These are phyloP conservation scores for Yamadazyma oceani DNA, from an alignment of 1,139 yeast genomes.

Conservation along the genomic window DNA sequence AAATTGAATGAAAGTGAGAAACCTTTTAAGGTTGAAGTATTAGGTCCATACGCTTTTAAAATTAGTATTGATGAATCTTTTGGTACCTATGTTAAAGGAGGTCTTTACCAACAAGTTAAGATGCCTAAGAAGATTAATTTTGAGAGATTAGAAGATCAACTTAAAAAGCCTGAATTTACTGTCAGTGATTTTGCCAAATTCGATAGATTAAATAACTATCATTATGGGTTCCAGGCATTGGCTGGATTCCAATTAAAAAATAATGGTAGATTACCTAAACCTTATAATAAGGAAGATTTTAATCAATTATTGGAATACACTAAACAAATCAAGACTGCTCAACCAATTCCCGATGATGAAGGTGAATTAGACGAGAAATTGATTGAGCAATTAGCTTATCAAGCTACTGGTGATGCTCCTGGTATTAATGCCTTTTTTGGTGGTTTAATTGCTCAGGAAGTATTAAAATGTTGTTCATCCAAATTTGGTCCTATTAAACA, in stretches of 20 bases:
- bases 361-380: conserved; percentile 62
- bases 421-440: conserved; percentile 90
- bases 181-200: conserved; percentile 90
- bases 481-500: conserved; percentile 91
- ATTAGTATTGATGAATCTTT: conserved; percentile 49
- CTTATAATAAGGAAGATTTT: conserved; percentile 76
- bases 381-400: conserved; percentile 72
- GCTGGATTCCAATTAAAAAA: conserved; percentile 68
- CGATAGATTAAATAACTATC: conserved; percentile 87
- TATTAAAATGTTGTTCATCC: conserved; percentile 89
- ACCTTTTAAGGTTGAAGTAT: conserved; percentile 74
- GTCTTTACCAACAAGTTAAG: conserved; percentile 89
- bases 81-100: conserved; percentile 79
- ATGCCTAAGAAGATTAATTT: conserved; percentile 68
- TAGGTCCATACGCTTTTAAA: conserved; percentile 92
- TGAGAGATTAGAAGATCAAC: conserved; percentile 62
- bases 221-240: conserved; percentile 88
- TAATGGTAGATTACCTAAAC: conserved; percentile 69
- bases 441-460: conserved; percentile 96
- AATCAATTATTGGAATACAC: conserved; percentile 62
- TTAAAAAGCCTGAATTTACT: conserved; percentile 74
- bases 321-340: conserved; percentile 57
- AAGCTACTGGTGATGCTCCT: conserved; percentile 90
- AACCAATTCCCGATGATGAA: conserved; percentile 60
- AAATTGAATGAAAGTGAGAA: conserved; percentile 64